A percentile compares a stretch with the other conserved stretches of the same genome.
Evolutionary conservation across 768 basidiomycete genomes (phyloP).

Genomic region (Pleurotus djamor): DNA sequence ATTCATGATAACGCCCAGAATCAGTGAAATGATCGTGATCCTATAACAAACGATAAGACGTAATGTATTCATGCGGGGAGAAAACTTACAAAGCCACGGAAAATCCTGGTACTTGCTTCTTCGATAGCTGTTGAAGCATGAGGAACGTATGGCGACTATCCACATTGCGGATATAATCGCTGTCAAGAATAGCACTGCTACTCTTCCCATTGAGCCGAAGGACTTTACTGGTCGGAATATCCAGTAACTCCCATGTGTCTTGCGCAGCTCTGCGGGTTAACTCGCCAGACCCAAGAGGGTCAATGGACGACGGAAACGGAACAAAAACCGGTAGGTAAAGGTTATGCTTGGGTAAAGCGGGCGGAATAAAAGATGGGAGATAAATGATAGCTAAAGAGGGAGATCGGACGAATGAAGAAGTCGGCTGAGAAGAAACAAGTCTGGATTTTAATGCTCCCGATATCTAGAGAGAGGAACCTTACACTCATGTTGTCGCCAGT

Average conservation of each 20-base stretch:
- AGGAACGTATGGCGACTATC: constrained; percentile 39
- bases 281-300: constrained; percentile 16
- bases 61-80: constrained; percentile 9
- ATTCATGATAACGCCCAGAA: constrained; percentile 62
- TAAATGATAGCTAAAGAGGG: constrained; percentile 71
- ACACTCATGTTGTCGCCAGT: constrained; percentile 22
- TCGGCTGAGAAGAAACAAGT: constrained; percentile 29
- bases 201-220: constrained; percentile 31
- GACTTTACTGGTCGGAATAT: constrained; percentile 37
- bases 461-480: not conserved
- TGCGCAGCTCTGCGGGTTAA: constrained; percentile 28
- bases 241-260: constrained; percentile 41
- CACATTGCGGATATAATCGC: constrained; percentile 39
- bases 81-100: constrained; percentile 64
- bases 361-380: constrained; percentile 48
- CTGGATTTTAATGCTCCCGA: constrained; percentile 6
- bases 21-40: constrained; percentile 65
- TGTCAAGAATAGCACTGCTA: constrained; percentile 41
- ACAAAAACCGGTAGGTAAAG: constrained; percentile 61
- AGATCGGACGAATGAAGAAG: constrained; percentile 18
- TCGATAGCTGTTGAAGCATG: constrained; percentile 44
- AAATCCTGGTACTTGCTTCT: constrained; percentile 29
- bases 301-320: constrained; percentile 18
- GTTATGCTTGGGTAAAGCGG: constrained; percentile 32
- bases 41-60: constrained; percentile 30